phyloP scores from a whole-genome alignment of 345 rosid genomes.

The Citrus glauca region DNA sequence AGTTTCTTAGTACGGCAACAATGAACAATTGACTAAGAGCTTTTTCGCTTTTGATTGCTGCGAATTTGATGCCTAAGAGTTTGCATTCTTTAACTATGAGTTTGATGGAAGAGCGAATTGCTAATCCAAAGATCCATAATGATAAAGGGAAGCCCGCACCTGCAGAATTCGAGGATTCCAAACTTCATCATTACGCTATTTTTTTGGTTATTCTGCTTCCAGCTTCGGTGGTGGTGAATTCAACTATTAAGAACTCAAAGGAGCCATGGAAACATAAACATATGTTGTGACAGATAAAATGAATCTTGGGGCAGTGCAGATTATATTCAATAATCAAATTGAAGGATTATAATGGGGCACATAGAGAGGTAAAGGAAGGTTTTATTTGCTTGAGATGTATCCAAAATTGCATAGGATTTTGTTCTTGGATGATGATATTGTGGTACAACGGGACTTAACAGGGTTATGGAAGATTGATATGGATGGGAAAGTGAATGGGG shows the following conservation, averaged over 20 bases:
- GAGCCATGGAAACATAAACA: slow-evolving; percentile 19
- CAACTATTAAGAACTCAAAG: slow-evolving; percentile 82
- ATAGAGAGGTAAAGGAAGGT: slow-evolving; percentile 53
- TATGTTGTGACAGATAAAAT: too few species aligned
- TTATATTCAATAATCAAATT: too few species aligned
- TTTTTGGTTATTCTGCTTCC: slow-evolving; percentile 90
- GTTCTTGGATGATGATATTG: slow-evolving; percentile 92
- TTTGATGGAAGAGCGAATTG: slow-evolving; percentile 92
- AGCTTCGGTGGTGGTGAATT: slow-evolving; percentile 92
- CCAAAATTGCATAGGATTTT: slow-evolving; percentile 83
- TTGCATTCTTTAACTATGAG: slow-evolving; percentile 92
- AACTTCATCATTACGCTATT: slow-evolving; percentile 81
- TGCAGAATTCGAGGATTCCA: slow-evolving; percentile 79
- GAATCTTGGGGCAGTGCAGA: too few species aligned
- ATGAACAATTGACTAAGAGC: slow-evolving; percentile 78
- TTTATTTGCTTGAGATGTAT: slow-evolving; percentile 93
- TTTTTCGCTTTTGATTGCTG: slow-evolving; percentile 86
- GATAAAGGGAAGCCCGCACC: slow-evolving; percentile 68
- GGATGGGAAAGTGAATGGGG: slow-evolving; percentile 98
- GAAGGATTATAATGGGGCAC: slow-evolving; percentile 89
- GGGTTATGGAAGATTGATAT: slow-evolving; percentile 93
- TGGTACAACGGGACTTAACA: slow-evolving; percentile 92
- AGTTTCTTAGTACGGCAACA: too few species aligned
- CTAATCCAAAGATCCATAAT: slow-evolving; percentile 65
- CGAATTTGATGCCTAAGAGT: slow-evolving; percentile 89